Evolutionary conservation across 495 filamentous ascomycete species (phyloP), one percentile per base, ranked within the genome.

Genomic region (Aspergillus affinis): DNA sequence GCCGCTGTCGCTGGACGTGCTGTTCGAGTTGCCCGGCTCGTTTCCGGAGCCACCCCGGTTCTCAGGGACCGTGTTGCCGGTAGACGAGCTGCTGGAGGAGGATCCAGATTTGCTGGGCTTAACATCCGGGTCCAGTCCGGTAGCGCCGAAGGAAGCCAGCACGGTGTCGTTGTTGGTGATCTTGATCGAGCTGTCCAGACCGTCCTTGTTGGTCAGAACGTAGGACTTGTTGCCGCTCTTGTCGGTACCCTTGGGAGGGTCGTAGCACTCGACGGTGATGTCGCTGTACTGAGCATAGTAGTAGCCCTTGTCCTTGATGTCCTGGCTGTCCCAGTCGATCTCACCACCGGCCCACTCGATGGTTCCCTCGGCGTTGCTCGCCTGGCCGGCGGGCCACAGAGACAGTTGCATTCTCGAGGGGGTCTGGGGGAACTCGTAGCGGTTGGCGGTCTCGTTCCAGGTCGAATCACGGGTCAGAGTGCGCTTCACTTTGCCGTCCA

Each of bases 391-490:
- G 59, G 94, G 95, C 94, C 94, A 98, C 69, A 98, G 85, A 13
- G 95, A 98, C 61, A 98, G 80, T 78, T 97, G 90, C 54, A 98
- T 84, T 62, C 94, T 90, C n/a, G 95, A 73, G 3, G 94, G 94
- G 3, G 91, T 96, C 76, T 97, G 94, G 18, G 94, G 94, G 81
- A 84, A 98, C 65, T 89, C 79, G 84, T 88, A 98, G 66, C 84
- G 86, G 72, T 93, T 90, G 63, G 84, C 67, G 7, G 90, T 96
- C 8, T 79, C 76, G 77, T 98, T 97, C 82, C 84, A 97, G 47
- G 95, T 98, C 29, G 89, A 82, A 10, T 81, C 77, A 68, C 86
- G 86, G 68, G 90, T 82, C 69, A 91, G 77, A 13, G 84, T 87
- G 57, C 94, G 93, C 56, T 86, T 83, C 45, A 85, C 79, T 26